A percentile compares a stretch with the other conserved stretches of the same genome.
phyloP scores from a whole-genome alignment of 352 stramenopile genomes.

The Phytopythium litorale region DNA sequence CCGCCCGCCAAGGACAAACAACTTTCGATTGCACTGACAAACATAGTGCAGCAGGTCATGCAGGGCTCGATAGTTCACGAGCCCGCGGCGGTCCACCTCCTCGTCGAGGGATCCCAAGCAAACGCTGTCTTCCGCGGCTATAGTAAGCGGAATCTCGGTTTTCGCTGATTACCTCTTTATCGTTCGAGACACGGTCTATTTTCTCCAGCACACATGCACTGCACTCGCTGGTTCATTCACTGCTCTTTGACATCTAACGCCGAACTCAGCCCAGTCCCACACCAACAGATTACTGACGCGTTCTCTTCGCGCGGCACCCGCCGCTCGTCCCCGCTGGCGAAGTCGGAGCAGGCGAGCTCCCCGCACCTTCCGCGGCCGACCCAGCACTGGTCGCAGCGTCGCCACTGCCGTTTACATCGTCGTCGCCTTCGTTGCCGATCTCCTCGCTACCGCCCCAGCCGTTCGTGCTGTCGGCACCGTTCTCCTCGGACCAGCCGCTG shows the following conservation, averaged over 20 bases:
- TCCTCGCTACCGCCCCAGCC: not conserved
- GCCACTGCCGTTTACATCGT: not conserved
- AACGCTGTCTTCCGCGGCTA: not conserved
- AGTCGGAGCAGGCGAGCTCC: not conserved
- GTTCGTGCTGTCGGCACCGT: not conserved
- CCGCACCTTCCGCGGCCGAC: too few relatives aligned
- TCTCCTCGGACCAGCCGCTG: not conserved
- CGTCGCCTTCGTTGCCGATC: constrained; percentile 4
- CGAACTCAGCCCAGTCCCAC: not conserved
- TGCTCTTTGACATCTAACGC: not conserved
- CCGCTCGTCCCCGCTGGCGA: not conserved
- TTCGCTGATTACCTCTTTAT: too few relatives aligned
- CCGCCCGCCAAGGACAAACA: constrained; percentile 12
- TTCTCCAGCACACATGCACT: too few relatives aligned
- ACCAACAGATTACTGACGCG: not conserved
- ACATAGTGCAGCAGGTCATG: constrained; percentile 53
- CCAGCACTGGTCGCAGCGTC: not conserved
- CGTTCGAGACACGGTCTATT: too few relatives aligned
- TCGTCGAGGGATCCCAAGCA: constrained; percentile 39
- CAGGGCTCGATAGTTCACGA: constrained; percentile 47
- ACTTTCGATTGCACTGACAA: constrained; percentile 31
- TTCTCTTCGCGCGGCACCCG: not conserved
- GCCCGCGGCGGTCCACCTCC: constrained; percentile 39
- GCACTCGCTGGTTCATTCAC: too few relatives aligned
- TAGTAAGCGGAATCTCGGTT: too few relatives aligned